Conservation (phyloP, 129 eudicot species). For the Calendula officinalis region DNA sequence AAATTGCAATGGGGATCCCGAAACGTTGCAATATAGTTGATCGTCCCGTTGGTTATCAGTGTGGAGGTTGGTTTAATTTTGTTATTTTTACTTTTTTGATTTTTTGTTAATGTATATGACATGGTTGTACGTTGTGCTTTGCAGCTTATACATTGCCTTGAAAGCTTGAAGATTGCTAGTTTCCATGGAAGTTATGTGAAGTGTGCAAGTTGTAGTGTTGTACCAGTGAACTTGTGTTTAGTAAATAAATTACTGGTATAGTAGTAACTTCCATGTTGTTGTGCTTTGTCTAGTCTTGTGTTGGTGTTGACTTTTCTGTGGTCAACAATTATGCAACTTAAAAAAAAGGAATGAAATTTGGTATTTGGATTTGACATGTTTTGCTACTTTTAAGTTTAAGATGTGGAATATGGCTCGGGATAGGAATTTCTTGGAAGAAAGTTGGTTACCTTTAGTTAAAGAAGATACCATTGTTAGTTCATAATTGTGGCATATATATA, state of each 20-base stretch:
- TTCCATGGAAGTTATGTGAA: conserved; percentile 24
- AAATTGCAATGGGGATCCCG: conserved; percentile 66
- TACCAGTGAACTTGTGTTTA: conserved; percentile 34
- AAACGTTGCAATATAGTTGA: conserved; percentile 81
- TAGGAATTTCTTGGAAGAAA: conserved; percentile 20
- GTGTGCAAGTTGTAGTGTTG: conserved; percentile 23
- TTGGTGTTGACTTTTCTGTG: conserved; percentile 31
- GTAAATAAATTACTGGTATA: conserved; percentile 34
- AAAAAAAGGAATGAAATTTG: conserved; percentile 14
- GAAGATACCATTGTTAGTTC: conserved; percentile 31
- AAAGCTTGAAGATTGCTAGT: conserved; percentile 18
- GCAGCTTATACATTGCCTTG: conserved; percentile 94
- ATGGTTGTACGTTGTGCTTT: conserved; percentile 16
- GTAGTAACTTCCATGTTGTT: conserved; percentile 26
- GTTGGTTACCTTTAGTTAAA: conserved; percentile 24
- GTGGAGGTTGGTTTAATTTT: conserved; percentile 56
- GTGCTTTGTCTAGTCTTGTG: conserved; percentile 20
- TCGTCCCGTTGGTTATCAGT: conserved; percentile 87
- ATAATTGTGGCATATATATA: conserved; percentile 19
- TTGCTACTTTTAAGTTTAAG: conserved; percentile 6
- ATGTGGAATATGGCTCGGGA: conserved; percentile 38
- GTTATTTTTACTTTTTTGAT: neutral
- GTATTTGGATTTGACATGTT: conserved; percentile 21
- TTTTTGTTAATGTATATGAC: neutral
- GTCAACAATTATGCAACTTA: conserved; percentile 22